phyloP scores from a whole-genome alignment of 2,329 filamentous ascomycete species.

The Cladosporium sp. region DNA sequence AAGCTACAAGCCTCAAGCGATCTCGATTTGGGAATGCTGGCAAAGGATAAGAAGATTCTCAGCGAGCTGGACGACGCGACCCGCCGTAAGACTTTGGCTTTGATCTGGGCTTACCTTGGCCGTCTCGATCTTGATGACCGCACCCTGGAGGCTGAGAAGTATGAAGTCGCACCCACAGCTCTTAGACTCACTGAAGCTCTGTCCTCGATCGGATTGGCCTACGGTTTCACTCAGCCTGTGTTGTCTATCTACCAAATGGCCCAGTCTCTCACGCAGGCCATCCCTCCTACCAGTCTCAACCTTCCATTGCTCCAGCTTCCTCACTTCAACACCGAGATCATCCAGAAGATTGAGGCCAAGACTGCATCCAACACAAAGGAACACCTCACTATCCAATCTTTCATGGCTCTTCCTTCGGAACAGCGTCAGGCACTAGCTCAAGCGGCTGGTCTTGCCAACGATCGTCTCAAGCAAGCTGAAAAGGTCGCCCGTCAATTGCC shows the following conservation, averaged over 20 bases:
- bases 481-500: constrained; percentile 81
- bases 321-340: constrained; percentile 68
- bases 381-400: constrained; percentile 78
- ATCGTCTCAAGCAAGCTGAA: constrained; percentile 75
- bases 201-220: constrained; percentile 81
- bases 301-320: constrained; percentile 85
- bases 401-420: constrained; percentile 79
- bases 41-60: constrained; percentile 73
- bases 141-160: constrained; percentile 79
- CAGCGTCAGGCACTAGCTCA: constrained; percentile 73
- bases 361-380: constrained; percentile 54
- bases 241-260: constrained; percentile 77
- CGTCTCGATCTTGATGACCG: constrained; percentile 81
- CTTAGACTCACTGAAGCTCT: constrained; percentile 84
- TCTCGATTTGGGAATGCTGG: constrained; percentile 59
- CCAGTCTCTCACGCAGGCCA: constrained; percentile 86
- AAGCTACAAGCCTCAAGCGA: constrained; percentile 61
- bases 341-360: constrained; percentile 69
- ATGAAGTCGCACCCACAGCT: constrained; percentile 83
- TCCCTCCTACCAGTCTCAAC: constrained; percentile 65
- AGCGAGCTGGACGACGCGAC: constrained; percentile 77
- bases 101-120: constrained; percentile 94
- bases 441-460: constrained; percentile 67
- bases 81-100: constrained; percentile 80
- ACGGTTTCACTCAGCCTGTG: constrained; percentile 78